These are phyloP conservation scores for Apophysomyces trapeziformis DNA, from an alignment of 371 early-diverging fungal genomes.

Conservation along the genomic window DNA sequence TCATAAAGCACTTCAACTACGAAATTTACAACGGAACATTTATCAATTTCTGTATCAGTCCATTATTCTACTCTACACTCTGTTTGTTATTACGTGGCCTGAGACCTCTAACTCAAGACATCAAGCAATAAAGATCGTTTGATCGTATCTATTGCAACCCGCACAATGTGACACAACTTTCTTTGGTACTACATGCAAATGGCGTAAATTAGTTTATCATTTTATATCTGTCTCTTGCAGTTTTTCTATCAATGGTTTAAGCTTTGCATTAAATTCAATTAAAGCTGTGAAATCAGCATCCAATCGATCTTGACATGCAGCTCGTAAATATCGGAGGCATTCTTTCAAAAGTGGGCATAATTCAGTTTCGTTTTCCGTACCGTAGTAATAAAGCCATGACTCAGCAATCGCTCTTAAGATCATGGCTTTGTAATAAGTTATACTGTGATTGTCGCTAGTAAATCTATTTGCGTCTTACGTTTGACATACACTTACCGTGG, in stretches of 20 bases:
- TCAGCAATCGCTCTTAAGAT: constrained; percentile 33
- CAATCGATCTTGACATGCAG: constrained; percentile 3
- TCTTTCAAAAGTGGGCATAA: constrained; percentile 22
- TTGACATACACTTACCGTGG: constrained; percentile 31
- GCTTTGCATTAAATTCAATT: constrained; percentile 8
- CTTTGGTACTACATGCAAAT: background rate
- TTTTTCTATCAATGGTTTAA: background rate
- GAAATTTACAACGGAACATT: no score
- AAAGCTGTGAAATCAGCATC: background rate
- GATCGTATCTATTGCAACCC: no score
- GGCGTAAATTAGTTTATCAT: background rate
- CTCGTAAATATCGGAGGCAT: constrained; percentile 5
- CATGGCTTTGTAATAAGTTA: constrained; percentile 24
- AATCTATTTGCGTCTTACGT: background rate
- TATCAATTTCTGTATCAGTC: no score
- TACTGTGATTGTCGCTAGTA: constrained; percentile 14
- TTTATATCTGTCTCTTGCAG: background rate
- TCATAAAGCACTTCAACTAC: no score
- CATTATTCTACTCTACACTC: no score
- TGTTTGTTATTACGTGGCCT: no score
- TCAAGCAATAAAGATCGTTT: no score
- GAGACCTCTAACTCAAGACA: no score
- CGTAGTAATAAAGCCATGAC: constrained; percentile 30
- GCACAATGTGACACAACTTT: no score
- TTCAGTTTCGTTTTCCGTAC: constrained; percentile 10